These are phyloP conservation scores for Phoma herbarum DNA, from an alignment of 2,329 filamentous ascomycete genomes.

Conservation along the genomic window DNA sequence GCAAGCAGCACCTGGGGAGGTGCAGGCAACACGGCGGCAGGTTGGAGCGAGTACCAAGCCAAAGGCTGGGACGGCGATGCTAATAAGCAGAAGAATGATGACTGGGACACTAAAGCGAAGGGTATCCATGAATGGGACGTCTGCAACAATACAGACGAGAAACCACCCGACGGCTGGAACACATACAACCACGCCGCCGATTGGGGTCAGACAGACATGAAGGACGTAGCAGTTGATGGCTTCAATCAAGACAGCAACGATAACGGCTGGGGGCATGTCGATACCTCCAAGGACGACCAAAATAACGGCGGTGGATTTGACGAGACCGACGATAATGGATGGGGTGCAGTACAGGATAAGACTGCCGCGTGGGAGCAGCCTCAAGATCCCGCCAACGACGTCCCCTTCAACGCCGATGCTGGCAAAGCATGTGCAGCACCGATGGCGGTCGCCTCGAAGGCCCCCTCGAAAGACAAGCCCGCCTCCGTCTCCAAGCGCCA, in stretches of 20 bases:
- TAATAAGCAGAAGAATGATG: not conserved
- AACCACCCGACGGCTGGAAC: not conserved
- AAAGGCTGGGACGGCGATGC: not conserved
- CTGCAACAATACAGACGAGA: not conserved
- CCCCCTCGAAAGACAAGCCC: not conserved
- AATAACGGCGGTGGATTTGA: not conserved
- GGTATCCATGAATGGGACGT: not conserved
- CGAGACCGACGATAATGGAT: not conserved
- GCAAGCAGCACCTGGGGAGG: not conserved
- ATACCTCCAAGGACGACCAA: not conserved
- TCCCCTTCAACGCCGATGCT: not conserved
- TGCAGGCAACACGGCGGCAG: not conserved
- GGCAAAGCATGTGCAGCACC: not conserved
- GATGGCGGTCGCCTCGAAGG: not conserved
- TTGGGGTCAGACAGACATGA: not conserved
- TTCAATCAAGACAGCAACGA: not conserved
- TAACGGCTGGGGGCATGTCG: not conserved
- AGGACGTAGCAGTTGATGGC: not conserved
- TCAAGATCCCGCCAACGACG: not conserved
- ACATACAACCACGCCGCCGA: not conserved
- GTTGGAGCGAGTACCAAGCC: not conserved
- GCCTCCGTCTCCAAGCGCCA: conserved; percentile 10
- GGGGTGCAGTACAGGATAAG: not conserved
- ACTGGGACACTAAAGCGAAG: not conserved
- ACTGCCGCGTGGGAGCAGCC: not conserved